These are phyloP conservation scores for Toxoplasma gondii DNA, from an alignment of 169 alveolate genomes.

Conservation along the genomic window DNA sequence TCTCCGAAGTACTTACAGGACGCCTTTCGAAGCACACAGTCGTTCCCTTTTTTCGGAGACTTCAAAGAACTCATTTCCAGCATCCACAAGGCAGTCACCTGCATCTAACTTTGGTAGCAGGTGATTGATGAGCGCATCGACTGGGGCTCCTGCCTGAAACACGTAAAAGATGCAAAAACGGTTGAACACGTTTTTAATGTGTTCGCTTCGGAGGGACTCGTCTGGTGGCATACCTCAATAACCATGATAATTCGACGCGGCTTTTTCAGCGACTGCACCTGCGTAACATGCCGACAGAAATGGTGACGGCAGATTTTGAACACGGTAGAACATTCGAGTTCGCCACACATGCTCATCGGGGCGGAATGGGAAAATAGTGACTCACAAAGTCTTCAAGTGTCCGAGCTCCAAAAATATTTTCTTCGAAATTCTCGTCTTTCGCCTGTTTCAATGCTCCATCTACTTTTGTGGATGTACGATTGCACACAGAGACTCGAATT, in stretches of 20 bases:
- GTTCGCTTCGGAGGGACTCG: background rate
- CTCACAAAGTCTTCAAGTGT: constrained; percentile 77
- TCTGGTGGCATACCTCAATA: constrained; percentile 71
- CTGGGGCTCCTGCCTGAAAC: constrained; percentile 75
- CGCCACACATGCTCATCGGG: background rate
- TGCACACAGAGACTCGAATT: constrained; percentile 79
- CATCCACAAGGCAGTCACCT: constrained; percentile 84
- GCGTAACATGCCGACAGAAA: background rate
- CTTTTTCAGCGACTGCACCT: constrained; percentile 72
- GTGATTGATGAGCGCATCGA: constrained; percentile 70
- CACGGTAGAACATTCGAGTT: background rate
- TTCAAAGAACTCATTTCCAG: constrained; percentile 87
- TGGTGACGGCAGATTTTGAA: background rate
- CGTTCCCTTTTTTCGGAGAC: constrained; percentile 78
- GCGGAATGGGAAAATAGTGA: background rate
- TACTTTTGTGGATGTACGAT: constrained; percentile 71
- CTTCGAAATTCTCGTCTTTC: constrained; percentile 64
- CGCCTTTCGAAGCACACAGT: constrained; percentile 58
- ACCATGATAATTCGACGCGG: constrained; percentile 83
- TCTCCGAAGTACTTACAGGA: constrained; percentile 60
- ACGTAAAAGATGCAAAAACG: background rate
- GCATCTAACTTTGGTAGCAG: constrained; percentile 69
- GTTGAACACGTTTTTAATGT: background rate
- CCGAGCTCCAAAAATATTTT: constrained; percentile 67
- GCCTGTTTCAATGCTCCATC: constrained; percentile 72